phyloP scores from a whole-genome alignment of 495 filamentous ascomycete species.

The Extremus antarcticus region DNA sequence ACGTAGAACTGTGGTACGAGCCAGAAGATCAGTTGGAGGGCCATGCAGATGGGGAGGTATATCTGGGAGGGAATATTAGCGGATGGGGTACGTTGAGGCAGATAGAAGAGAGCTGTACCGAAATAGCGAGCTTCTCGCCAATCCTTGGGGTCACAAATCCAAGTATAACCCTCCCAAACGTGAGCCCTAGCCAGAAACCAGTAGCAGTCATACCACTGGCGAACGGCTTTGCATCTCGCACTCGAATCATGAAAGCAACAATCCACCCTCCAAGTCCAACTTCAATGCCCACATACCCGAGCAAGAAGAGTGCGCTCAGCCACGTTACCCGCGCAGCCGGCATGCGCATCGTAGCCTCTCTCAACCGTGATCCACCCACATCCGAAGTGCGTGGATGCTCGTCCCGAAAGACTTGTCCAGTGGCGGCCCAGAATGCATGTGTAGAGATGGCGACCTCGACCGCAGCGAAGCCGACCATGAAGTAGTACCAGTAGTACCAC shows the following conservation, averaged over 20 bases:
- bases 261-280: constrained; percentile 71
- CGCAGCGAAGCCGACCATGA: constrained; percentile 53
- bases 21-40: constrained; percentile 39
- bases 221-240: constrained; percentile 44
- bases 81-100: too few species aligned
- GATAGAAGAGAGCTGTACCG: too few species aligned
- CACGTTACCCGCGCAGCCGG: constrained; percentile 51
- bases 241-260: constrained; percentile 52
- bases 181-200: constrained; percentile 58
- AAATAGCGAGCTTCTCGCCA: constrained; percentile 49
- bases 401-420: constrained; percentile 49
- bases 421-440: constrained; percentile 57
- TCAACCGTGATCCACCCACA: constrained; percentile 41
- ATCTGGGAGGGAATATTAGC: constrained; percentile 17
- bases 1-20: constrained; percentile 63
- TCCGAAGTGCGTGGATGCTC: constrained; percentile 30
- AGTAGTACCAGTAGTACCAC: constrained; percentile 54
- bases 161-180: constrained; percentile 46
- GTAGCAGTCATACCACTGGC: constrained; percentile 52
- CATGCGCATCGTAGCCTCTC: constrained; percentile 42
- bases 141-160: constrained; percentile 53
- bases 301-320: constrained; percentile 63
- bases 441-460: constrained; percentile 47
- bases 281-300: constrained; percentile 76
- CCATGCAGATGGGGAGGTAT: constrained; percentile 34